These are phyloP conservation scores for Fusarium humuli DNA, from an alignment of 2,329 filamentous ascomycete genomes.

Conservation along the genomic window DNA sequence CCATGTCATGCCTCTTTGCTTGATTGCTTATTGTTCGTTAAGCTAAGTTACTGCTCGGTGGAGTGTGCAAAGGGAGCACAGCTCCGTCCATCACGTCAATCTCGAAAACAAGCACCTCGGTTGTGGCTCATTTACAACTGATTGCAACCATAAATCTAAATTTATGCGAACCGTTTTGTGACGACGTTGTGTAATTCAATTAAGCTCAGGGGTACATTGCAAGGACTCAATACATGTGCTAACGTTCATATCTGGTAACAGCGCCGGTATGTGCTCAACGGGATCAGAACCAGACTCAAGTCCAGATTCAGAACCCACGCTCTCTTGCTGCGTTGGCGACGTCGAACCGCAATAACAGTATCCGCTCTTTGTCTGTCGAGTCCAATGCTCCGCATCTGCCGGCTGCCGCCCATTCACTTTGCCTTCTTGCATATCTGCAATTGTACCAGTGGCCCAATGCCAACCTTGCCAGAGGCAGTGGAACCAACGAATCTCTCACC, in stretches of 20 bases:
- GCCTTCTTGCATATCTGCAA: conserved; percentile 29
- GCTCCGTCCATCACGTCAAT: conserved; percentile 19
- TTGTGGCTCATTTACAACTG: conserved; percentile 21
- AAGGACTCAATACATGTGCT: conserved; percentile 14
- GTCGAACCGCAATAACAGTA: conserved; percentile 19
- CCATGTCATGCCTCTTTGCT: conserved; percentile 11
- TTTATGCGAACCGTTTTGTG: conserved; percentile 11
- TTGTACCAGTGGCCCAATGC: conserved; percentile 11
- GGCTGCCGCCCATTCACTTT: conserved; percentile 18
- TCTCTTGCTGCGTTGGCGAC: conserved; percentile 24
- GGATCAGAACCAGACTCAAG: not conserved
- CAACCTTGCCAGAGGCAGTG: conserved; percentile 25
- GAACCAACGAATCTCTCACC: conserved; percentile 36
- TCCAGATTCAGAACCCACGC: conserved; percentile 1
- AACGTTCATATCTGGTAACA: conserved; percentile 28
- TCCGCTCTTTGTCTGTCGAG: conserved; percentile 7
- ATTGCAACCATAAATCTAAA: conserved; percentile 31
- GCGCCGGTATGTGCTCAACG: conserved; percentile 23
- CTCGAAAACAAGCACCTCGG: conserved; percentile 22
- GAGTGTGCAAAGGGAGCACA: conserved; percentile 16
- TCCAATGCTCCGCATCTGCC: conserved; percentile 27
- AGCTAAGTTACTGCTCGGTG: conserved; percentile 1
- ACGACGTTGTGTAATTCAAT: conserved; percentile 30
- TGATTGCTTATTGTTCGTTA: conserved; percentile 7
- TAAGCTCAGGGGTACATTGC: conserved; percentile 29